Base-by-base conservation (phyloP, 1,284 basidiomycete species). In the Rhodotorula sp. region DNA sequence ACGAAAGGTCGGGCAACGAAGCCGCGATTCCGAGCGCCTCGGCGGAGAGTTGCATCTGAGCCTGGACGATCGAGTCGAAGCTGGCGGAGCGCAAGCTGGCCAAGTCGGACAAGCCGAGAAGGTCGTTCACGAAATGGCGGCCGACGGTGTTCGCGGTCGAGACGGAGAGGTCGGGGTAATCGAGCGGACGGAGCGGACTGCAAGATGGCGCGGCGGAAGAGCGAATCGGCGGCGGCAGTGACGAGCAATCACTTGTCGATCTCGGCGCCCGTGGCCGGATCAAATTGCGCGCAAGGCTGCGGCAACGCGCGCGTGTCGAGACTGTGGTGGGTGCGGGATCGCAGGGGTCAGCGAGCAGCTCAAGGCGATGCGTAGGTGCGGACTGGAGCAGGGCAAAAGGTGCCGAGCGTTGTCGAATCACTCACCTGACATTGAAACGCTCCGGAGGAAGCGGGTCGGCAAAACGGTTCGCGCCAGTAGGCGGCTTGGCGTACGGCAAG, bases 101-200 rank as follows among this genome's bases (percentile, higher is more conserved):
- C 38, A 43, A 43, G 38, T 10, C 38, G 38, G 38, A 43, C 38
- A 43, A 43, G 14, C 38, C 38, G 34, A 80, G 71, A 78, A 89
- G 89, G 57, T 79, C 78, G 10, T 8, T 34, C 73, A 86, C 88
- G 81, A 88, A 88, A 67, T 81, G 80, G 56, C 79, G 79, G 67
- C 87, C 86, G 43, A 93, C 80, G 0, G 81, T 81, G 49, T 82
- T 77, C 56, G 90, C 89, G 10, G 86, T 86, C 5, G 79, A 76
- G 0, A 83, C 75, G 5, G 86, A 82, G 3, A 90, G 83, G 79
- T 93, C 89, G 12, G 89, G 89, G 76, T 87, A 92, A 79, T 89
- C 90, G 86, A 93, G 90, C 0, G 92, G 89, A 77, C 0, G 92
- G 89, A 77, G 93, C 91, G 5, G 91, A 92, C 67, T 94, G 90